Evolutionary conservation across 2,329 filamentous ascomycete species (phyloP), one percentile per base, ranked within the genome.

Genomic region (Chaetomiaceae sp.): DNA sequence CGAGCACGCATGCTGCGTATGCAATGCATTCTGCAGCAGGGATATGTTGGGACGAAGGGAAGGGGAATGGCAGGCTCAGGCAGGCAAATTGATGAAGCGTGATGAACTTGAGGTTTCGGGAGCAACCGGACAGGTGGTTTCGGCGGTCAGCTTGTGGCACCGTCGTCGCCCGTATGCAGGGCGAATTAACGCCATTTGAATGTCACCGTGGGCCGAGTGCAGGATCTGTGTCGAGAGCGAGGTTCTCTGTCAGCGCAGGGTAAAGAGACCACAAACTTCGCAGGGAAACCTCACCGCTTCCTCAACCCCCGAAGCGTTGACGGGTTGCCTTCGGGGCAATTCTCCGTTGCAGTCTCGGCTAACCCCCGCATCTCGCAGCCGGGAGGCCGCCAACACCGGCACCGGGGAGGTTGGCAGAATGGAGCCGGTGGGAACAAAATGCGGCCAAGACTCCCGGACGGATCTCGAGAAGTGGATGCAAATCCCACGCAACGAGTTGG

Each of bases 351-450:
- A 23, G 25, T 17, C 27, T 38, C 45, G 53, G 51, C 22, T 46
- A 23, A 11, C 39, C 33, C 51, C 51, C 51, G 45, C 53, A 51
- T 39, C 55, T n/a, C 45, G 39, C n/a, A 49, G 47, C 55, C 55
- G 53, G 58, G 58, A 60, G 58, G 58, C 58, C 55, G 58, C 58
- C 58, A 56, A 60, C 47, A 31, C 55, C 58, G 58, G 44, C 53
- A 52, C 50, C 55, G 47, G 44, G 47, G 43, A 23, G 46, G 47
- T 36, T 34, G 6, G 45, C 33, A 22, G 31, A 46, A 50, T 48
- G 48, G 40, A 48, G 43, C 31, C 38, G 47, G 49, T 56, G 43
- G 50, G 47, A 51, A 54, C 40, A 54, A 53, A 33, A 31, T 49
- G 44, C 22, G 27, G 54, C 54, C 52, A 55, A 57, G 52, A 22